These are phyloP conservation scores for Dactylis glomerata DNA, from an alignment of 176 grass and related monocot species.

Conservation along the genomic window DNA sequence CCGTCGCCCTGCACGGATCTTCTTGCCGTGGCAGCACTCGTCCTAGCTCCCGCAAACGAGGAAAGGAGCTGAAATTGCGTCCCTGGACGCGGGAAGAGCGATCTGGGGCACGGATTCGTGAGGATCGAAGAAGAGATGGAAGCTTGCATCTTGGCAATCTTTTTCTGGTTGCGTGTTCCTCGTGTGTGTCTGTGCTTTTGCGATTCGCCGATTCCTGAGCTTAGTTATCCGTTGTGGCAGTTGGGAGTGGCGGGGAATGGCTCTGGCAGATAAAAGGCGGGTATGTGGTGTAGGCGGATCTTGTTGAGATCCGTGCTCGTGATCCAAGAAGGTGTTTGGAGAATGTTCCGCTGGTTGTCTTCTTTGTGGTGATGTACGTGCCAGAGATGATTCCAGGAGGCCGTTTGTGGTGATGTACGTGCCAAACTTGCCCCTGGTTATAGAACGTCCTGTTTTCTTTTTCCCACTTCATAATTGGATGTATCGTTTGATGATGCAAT, in stretches of 20 bases:
- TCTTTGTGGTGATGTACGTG: neutral
- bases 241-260: slow-evolving; percentile 24
- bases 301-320: neutral
- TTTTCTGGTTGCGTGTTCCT: neutral
- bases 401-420: neutral
- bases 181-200: neutral
- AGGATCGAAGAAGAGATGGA: slow-evolving; percentile 36
- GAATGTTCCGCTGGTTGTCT: neutral
- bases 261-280: neutral
- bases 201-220: neutral
- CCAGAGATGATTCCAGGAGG: neutral
- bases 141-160: slow-evolving; percentile 28
- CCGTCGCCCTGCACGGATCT: neutral
- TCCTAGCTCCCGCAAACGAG: neutral
- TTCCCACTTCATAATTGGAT: no score
- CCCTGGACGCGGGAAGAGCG: neutral
- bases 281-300: neutral
- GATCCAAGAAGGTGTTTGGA: neutral
- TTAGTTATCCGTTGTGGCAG: neutral
- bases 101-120: slow-evolving; percentile 28
- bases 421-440: neutral
- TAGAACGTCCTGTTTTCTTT: no score
- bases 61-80: neutral
- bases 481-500: no score
- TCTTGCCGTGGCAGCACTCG: neutral